These are phyloP conservation scores for Didymella lethalis DNA, from an alignment of 2,329 filamentous ascomycete genomes.

Conservation along the genomic window DNA sequence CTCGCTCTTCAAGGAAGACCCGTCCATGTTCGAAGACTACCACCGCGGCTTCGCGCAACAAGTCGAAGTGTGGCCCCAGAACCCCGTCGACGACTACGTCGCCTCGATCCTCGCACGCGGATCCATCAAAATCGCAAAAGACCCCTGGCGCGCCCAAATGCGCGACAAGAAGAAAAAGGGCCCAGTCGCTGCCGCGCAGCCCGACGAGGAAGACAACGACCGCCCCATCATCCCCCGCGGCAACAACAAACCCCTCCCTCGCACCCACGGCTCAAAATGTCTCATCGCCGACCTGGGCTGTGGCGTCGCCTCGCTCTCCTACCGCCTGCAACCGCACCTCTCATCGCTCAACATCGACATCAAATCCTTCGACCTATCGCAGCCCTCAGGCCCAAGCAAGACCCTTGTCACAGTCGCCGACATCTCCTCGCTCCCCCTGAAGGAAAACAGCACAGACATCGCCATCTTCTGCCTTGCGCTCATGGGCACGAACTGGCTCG, in stretches of 20 bases:
- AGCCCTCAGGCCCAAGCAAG: conserved; percentile 73
- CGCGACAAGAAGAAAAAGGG: conserved; percentile 43
- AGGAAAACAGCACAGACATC: conserved; percentile 79
- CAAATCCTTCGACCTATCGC: conserved; percentile 86
- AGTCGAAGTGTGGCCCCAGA: conserved; percentile 94
- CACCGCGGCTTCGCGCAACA: conserved; percentile 96
- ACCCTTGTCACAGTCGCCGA: conserved; percentile 85
- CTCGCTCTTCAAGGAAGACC: conserved; percentile 79
- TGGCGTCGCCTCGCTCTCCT: conserved; percentile 84
- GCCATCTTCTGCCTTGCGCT: conserved; percentile 95
- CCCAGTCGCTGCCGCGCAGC: conserved; percentile 24
- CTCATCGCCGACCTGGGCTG: conserved; percentile 92
- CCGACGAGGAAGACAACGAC: conserved; percentile 18
- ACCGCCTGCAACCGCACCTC: conserved; percentile 68
- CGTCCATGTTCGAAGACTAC: conserved; percentile 95
- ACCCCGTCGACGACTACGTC: conserved; percentile 91
- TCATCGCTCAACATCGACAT: conserved; percentile 76
- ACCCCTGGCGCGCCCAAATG: conserved; percentile 52
- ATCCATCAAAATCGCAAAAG: conserved; percentile 54
- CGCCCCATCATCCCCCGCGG: conserved; percentile 24
- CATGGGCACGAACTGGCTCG: conserved; percentile 99
- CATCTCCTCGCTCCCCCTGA: conserved; percentile 81
- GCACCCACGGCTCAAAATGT: conserved; percentile 71
- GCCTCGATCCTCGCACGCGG: conserved; percentile 73
- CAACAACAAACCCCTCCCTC: conserved; percentile 66